phyloP scores from a whole-genome alignment of 2,329 filamentous ascomycete genomes.

The Trichoderma arundinaceum region DNA sequence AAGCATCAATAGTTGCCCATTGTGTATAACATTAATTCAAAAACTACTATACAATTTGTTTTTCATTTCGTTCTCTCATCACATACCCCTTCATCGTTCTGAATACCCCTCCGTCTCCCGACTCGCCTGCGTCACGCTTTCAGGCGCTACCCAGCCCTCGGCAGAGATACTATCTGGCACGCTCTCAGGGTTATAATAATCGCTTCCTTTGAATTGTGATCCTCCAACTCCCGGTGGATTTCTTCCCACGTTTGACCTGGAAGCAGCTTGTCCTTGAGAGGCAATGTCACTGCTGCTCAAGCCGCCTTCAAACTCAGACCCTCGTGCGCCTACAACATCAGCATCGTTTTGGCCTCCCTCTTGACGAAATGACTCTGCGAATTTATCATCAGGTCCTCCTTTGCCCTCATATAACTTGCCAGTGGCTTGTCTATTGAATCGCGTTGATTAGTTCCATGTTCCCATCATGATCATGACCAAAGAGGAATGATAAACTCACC shows the following conservation, averaged over 20 bases:
- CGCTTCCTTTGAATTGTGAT: constrained; percentile 47
- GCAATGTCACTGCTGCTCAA: constrained; percentile 41
- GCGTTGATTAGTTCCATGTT: neutral
- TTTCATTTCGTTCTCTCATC: neutral
- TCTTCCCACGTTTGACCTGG: constrained; percentile 47
- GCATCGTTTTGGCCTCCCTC: constrained; percentile 46
- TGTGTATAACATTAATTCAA: neutral
- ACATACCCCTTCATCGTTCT: neutral
- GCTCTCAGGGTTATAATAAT: constrained; percentile 50
- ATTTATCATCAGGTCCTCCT: constrained; percentile 49
- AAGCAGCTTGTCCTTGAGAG: constrained; percentile 46
- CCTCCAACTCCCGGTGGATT: constrained; percentile 46
- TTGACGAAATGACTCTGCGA: constrained; percentile 40
- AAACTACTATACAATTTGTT: neutral
- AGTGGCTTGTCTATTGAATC: constrained; percentile 48
- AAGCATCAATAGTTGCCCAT: neutral
- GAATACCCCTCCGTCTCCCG: constrained; percentile 38
- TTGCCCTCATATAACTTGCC: constrained; percentile 52
- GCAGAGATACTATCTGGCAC: constrained; percentile 52
- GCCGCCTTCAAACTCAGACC: constrained; percentile 34
- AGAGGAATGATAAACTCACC: constrained; percentile 42
- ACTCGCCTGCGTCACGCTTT: constrained; percentile 48
- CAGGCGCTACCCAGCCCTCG: constrained; percentile 49
- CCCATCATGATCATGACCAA: no score
- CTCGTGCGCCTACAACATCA: constrained; percentile 42